phyloP scores from a whole-genome alignment of 768 basidiomycete species.

The Lyophyllum decastes region DNA sequence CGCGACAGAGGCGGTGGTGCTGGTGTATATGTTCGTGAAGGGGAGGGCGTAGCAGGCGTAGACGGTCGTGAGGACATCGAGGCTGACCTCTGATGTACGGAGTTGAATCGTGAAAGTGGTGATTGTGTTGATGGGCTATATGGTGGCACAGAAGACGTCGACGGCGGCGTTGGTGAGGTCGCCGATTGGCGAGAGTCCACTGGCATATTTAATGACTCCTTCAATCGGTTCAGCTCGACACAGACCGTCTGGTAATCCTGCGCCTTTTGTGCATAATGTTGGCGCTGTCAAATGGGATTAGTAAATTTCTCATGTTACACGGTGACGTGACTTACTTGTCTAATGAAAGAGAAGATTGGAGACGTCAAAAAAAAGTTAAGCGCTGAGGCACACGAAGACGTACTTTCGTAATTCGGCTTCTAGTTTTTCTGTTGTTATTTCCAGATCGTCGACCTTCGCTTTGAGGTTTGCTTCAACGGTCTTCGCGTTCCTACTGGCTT shows the following conservation, averaged over 20 bases:
- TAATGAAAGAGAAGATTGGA: constrained; percentile 28
- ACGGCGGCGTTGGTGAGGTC: constrained; percentile 35
- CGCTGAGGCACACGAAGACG: constrained; percentile 27
- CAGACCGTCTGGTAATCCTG: constrained; percentile 72
- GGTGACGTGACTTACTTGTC: constrained; percentile 56
- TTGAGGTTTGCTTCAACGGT: constrained; percentile 60
- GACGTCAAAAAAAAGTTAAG: constrained; percentile 22
- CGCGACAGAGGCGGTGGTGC: constrained; percentile 33
- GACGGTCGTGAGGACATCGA: constrained; percentile 54
- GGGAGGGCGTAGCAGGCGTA: constrained; percentile 45
- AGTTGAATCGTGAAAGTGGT: constrained; percentile 51
- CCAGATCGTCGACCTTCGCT: constrained; percentile 66
- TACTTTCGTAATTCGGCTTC: constrained; percentile 76
- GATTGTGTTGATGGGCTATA: constrained; percentile 38
- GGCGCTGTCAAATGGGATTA: constrained; percentile 42
- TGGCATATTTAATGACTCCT: constrained; percentile 41
- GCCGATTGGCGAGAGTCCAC: constrained; percentile 33
- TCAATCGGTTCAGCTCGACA: constrained; percentile 62
- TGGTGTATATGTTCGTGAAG: constrained; percentile 43
- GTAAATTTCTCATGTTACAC: constrained; percentile 4
- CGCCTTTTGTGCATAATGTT: constrained; percentile 63
- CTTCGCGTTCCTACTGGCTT: constrained; percentile 70
- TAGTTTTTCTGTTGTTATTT: constrained; percentile 56
- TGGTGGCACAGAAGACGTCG: constrained; percentile 38
- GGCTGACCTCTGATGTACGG: constrained; percentile 57